Evolutionary conservation across 2,329 filamentous ascomycete species (phyloP), one percentile per base, ranked within the genome.

Genomic region (Colletotrichum orbiculare): DNA sequence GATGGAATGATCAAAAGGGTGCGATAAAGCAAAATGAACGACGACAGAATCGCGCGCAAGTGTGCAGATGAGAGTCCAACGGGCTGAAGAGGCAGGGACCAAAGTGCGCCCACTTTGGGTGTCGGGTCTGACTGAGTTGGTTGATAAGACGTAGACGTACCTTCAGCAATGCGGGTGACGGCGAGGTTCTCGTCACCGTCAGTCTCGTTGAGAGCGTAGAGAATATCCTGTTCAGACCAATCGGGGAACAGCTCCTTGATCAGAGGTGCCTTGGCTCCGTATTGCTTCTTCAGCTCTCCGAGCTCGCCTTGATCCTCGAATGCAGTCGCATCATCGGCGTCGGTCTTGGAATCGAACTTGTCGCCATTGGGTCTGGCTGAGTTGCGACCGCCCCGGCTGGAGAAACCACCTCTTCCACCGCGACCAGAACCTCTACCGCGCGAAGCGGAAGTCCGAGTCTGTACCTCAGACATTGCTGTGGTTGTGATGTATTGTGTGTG

Each of bases 141-240:
- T n/a, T 11, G 43, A 46, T 41, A 7, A 47, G 41, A 42, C 53
- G 54, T 35, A 34, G 55, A 77, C 77, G 67, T 83, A 94, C 91
- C 91, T 79, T 94, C 90, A 72, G 90, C 88, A 78, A 96, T 95
- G 78, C 89, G 89, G 73, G 91, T 89, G 75, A 92, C 91, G 70
- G 91, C 88, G 72, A 87, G 81, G 71, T 91, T 87, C 73, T 93
- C 84, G 79, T 96, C 91, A 73, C 92, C 92, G 73, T 92, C 87
- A 61, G 90, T 91, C 83, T 99, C 96, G 79, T 97, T 89, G 66
- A 99, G 85, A 68, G 94, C 94, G 77, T 96, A 96, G 69, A 98
- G 89, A 69, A 98, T 88, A 78, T 98, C 95, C 78, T 94, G 93
- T 75, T 97, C 93, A 72, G 94, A 95, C 96, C 95, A 98, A 79